phyloP scores from a whole-genome alignment of 176 grass and related monocot species.

The Oryza longistaminata region DNA sequence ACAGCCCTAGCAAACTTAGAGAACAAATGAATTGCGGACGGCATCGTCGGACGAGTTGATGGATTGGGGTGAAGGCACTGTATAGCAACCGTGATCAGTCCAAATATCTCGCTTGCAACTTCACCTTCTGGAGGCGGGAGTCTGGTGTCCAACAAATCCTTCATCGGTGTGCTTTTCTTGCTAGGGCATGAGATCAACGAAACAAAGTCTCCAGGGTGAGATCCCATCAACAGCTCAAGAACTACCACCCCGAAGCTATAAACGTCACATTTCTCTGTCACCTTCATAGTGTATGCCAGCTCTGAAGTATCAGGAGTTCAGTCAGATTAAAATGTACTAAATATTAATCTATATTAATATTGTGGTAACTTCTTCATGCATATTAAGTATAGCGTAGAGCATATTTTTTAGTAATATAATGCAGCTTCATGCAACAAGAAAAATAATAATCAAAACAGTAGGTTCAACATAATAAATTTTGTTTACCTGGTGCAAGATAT shows the following conservation, averaged over 20 bases:
- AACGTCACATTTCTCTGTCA: slow-evolving; percentile 13
- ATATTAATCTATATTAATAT: neutral
- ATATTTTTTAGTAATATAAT: neutral
- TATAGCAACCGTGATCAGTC: neutral
- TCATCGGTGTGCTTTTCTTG: neutral
- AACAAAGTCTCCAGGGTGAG: neutral
- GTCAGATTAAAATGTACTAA: no score
- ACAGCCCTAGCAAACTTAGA: neutral
- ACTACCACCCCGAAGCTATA: slow-evolving; percentile 16
- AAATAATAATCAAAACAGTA: neutral
- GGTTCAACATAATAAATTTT: neutral
- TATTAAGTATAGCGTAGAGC: neutral
- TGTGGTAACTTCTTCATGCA: neutral
- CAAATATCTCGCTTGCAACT: slow-evolving; percentile 2
- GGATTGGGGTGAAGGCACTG: slow-evolving; percentile 1
- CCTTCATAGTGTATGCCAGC: neutral
- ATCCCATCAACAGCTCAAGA: slow-evolving; percentile 17
- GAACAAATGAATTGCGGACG: neutral
- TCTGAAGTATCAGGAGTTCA: neutral
- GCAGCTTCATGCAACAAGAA: neutral
- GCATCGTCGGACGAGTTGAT: neutral
- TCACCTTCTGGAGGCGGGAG: neutral
- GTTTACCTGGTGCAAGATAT: slow-evolving; percentile 5
- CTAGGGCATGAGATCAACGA: neutral
- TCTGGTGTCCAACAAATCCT: slow-evolving; percentile 17